phyloP scores from a whole-genome alignment of 805 yeast genomes.

The Ogataea paradorogensis region DNA sequence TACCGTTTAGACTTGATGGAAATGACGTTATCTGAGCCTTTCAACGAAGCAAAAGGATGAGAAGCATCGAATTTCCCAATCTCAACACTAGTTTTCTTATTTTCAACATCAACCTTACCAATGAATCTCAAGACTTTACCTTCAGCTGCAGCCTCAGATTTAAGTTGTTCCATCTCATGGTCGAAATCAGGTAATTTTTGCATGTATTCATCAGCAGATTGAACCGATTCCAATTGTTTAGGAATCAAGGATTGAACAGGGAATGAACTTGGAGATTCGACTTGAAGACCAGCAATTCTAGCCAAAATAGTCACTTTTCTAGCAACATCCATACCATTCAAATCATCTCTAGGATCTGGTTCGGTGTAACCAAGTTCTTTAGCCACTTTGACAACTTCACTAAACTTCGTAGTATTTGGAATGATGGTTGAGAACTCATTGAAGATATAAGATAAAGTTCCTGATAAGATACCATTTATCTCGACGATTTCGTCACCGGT shows the following conservation, averaged over 20 bases:
- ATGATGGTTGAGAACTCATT: constrained; percentile 81
- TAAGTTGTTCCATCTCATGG: constrained; percentile 68
- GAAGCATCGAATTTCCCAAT: constrained; percentile 81
- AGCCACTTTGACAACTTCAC: constrained; percentile 86
- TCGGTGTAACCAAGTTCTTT: constrained; percentile 93
- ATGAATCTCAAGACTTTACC: constrained; percentile 90
- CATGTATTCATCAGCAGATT: constrained; percentile 75
- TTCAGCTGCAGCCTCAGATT: constrained; percentile 76
- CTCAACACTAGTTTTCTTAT: constrained; percentile 75
- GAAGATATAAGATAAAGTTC: constrained; percentile 92
- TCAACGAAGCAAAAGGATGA: constrained; percentile 93
- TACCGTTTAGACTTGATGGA: constrained; percentile 91
- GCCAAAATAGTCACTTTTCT: constrained; percentile 96
- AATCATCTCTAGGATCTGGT: constrained; percentile 99
- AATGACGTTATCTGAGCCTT: constrained; percentile 95
- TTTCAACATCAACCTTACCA: constrained; percentile 79
- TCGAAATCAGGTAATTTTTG: constrained; percentile 81
- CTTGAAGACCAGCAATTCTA: constrained; percentile 82
- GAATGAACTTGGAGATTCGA: constrained; percentile 87
- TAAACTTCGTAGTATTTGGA: constrained; percentile 65
- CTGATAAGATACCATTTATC: constrained; percentile 95
- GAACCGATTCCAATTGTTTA: constrained; percentile 68
- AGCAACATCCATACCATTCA: constrained; percentile 97
- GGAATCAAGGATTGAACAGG: constrained; percentile 95
- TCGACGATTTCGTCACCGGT: constrained; percentile 92